Conservation (phyloP, 306 rosid genomes). For the Cyclanthera cordifolia region DNA sequence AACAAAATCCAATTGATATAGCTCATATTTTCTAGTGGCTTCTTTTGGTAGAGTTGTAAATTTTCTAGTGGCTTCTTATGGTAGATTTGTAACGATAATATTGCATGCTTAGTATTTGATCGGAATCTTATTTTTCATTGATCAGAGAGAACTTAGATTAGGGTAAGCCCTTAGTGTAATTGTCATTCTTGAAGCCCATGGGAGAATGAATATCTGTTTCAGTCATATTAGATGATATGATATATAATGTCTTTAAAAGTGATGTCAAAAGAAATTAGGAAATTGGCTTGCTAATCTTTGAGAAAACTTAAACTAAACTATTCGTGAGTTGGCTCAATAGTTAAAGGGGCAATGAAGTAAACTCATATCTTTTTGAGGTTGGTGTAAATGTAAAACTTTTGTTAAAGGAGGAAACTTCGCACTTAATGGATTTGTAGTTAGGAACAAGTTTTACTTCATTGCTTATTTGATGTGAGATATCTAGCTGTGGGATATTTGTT, state of each 20-base stretch:
- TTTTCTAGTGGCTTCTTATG: neutral
- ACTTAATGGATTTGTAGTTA: neutral
- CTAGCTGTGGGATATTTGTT: neutral
- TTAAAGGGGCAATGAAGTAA: neutral
- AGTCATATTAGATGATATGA: neutral
- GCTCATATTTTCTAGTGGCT: no score
- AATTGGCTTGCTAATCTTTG: neutral
- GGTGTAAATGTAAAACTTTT: neutral
- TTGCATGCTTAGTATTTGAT: neutral
- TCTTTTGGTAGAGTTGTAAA: no score
- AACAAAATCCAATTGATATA: no score
- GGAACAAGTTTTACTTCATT: neutral
- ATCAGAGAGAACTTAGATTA: neutral
- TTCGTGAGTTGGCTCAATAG: neutral
- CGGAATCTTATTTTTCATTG: neutral
- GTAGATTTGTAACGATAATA: neutral
- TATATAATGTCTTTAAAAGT: neutral
- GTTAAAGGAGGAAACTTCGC: neutral
- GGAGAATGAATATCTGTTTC: neutral
- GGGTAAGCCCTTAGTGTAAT: neutral
- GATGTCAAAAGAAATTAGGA: neutral
- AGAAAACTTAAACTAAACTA: neutral
- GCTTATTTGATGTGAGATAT: constrained; percentile 1
- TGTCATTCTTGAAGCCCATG: neutral
- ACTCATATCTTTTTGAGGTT: neutral